Percentiles rank a stretch among this genome's conserved stretches.
Conservation (phyloP, 202 grass and related monocot genomes). For the Elaeis oleifera region DNA sequence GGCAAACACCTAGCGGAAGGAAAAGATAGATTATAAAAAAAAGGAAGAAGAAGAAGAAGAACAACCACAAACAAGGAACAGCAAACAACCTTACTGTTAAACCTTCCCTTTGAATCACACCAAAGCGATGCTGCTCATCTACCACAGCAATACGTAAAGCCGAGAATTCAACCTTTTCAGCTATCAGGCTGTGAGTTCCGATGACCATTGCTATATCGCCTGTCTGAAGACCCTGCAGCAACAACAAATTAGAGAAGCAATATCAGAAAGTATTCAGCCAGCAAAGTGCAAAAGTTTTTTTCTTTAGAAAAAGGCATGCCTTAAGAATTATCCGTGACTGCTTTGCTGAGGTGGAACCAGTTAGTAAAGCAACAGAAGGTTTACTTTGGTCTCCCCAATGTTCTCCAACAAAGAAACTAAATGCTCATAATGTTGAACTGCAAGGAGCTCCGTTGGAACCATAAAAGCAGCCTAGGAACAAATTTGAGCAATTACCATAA, state of each 20-base stretch:
- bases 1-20: too few relatives aligned
- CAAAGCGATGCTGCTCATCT: constrained; percentile 86
- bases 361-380: constrained; percentile 78
- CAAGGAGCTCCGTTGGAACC: constrained; percentile 91
- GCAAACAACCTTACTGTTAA: constrained; percentile 70
- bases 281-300: constrained; percentile 21
- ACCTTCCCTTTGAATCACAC: constrained; percentile 76
- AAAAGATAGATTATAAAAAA: too few relatives aligned
- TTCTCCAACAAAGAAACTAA: constrained; percentile 67
- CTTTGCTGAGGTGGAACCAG: constrained; percentile 71
- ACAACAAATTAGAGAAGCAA: constrained; percentile 1
- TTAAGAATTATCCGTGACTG: constrained; percentile 67
- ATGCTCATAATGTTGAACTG: constrained; percentile 70
- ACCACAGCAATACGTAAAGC: constrained; percentile 68
- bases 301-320: constrained; percentile 27
- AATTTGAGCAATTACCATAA: background rate
- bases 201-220: constrained; percentile 89
- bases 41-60: too few relatives aligned
- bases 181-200: constrained; percentile 86
- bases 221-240: constrained; percentile 54
- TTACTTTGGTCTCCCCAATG: constrained; percentile 52
- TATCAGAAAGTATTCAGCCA: constrained; percentile 1
- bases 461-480: constrained; percentile 75
- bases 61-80: background rate
- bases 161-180: constrained; percentile 64